Base-by-base conservation (phyloP, 2,329 filamentous ascomycete species). In the Rutstroemia sp. region DNA sequence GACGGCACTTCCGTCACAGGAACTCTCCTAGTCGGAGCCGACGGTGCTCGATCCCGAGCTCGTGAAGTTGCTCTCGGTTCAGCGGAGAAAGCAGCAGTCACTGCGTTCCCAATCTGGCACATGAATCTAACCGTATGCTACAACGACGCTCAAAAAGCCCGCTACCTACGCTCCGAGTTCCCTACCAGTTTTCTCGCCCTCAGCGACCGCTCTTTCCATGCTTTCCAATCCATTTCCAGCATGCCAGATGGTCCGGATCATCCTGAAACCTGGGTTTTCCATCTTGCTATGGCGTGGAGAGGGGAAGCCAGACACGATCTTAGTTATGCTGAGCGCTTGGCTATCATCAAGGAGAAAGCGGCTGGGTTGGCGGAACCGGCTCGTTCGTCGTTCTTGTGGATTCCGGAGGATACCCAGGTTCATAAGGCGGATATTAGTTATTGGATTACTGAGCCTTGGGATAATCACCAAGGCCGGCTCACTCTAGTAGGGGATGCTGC, bases 341-440 rank as follows among this genome's bases (percentile, higher is more conserved):
- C 40, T 19, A 44, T 44, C 40, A 44, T 44, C 5, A 44, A 44
- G 19, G 16, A 44, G 19, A 44, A 44, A 21, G 40, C 40, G 40
- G 40, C 40, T 44, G n/a, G 16, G 7, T n/a, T 44, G 8, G 40
- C 40, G n/a, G 40, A 44, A 21, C 40, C 40, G 8, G 40, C 40
- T 10, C 14, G 40, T 10, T 44, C 40, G 7, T 44, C 40, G 16
- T 44, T 44, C n/a, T 7, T 44, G 40, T 44, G 40, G 40, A 44
- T 44, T 19, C 40, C 40, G 19, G 40, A 44, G 8, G 40, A 17
- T 6, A 44, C 40, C 21, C 63, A 61, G 5, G 63, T 58, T 2
- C 78, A 76, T 58, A 74, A 78, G 58, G 64, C 65, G 1, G 75
- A 76, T 63, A 73, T 78, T 73, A 44, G 40, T 44, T 44, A 44